These are phyloP conservation scores for Penicillium canescens DNA, from an alignment of 495 filamentous ascomycete species.

Conservation along the genomic window DNA sequence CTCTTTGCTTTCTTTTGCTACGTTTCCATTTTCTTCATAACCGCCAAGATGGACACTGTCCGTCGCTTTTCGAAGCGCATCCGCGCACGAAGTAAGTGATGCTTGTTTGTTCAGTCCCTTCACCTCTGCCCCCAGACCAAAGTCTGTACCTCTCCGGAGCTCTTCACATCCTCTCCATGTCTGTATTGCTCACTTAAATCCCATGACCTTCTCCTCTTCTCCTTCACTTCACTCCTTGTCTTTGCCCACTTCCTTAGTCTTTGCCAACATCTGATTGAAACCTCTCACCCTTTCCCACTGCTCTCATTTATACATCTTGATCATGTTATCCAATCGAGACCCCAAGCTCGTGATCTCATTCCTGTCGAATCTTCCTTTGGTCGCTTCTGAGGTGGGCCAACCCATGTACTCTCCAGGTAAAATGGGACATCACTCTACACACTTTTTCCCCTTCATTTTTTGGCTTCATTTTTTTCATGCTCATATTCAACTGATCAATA, in stretches of 20 bases:
- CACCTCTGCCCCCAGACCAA: neutral
- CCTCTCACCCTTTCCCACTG: too few relatives aligned
- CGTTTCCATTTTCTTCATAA: neutral
- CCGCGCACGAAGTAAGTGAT: slow-evolving; percentile 1
- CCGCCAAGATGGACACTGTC: neutral
- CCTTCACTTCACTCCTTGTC: too few relatives aligned
- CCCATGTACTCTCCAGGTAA: neutral
- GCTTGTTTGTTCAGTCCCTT: neutral
- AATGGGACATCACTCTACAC: neutral
- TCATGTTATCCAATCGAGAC: too few relatives aligned
- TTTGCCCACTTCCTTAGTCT: too few relatives aligned
- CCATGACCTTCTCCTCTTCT: too few relatives aligned
- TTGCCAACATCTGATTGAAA: too few relatives aligned
- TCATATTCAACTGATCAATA: too few relatives aligned
- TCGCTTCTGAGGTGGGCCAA: neutral
- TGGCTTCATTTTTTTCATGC: neutral
- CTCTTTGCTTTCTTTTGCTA: slow-evolving; percentile 4
- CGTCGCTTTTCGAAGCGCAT: slow-evolving; percentile 5
- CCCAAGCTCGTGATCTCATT: neutral
- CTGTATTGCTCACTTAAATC: too few relatives aligned
- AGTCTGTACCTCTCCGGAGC: too few relatives aligned
- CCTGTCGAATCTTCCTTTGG: neutral
- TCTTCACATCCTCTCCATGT: too few relatives aligned
- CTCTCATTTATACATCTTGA: too few relatives aligned
- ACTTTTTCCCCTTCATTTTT: neutral